phyloP scores from a whole-genome alignment of 441 rosid genomes.

The Arabidopsis hybrid region DNA sequence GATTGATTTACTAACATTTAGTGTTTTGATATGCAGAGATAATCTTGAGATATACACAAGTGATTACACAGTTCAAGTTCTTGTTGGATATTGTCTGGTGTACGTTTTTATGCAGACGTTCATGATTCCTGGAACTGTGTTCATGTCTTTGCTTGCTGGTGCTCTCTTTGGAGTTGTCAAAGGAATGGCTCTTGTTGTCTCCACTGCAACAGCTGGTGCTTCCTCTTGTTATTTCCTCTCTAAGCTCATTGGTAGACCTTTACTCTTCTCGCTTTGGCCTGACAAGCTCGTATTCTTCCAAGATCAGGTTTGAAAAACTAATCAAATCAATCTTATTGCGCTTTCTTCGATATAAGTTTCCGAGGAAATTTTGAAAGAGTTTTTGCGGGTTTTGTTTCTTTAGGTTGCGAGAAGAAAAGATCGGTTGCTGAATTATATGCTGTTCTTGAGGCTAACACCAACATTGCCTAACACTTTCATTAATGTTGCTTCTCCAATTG shows the following conservation, averaged over 20 bases:
- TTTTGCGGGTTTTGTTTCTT: conserved; percentile 14
- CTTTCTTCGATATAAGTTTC: background rate
- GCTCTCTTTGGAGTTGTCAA: conserved; percentile 81
- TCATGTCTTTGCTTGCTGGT: conserved; percentile 95
- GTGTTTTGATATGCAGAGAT: conserved; percentile 58
- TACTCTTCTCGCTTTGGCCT: conserved; percentile 83
- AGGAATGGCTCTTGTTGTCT: conserved; percentile 86
- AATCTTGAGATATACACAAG: conserved; percentile 83
- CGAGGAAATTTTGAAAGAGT: conserved; percentile 10
- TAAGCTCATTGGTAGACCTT: conserved; percentile 79
- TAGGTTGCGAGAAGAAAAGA: conserved; percentile 82
- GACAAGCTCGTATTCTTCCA: conserved; percentile 86
- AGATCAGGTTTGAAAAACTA: conserved; percentile 58
- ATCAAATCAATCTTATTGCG: background rate
- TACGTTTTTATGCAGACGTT: conserved; percentile 93
- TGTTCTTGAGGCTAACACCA: conserved; percentile 92
- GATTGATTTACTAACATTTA: background rate
- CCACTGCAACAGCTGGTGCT: conserved; percentile 92
- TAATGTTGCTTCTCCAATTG: conserved; percentile 92
- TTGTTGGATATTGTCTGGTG: conserved; percentile 78
- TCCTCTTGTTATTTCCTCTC: conserved; percentile 91
- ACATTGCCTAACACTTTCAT: conserved; percentile 91
- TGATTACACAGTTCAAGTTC: conserved; percentile 85
- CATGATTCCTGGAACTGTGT: conserved; percentile 93
- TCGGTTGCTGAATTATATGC: conserved; percentile 79